These are phyloP conservation scores for Ustilago esculenta DNA, from an alignment of 1,284 basidiomycete species.

Conservation along the genomic window DNA sequence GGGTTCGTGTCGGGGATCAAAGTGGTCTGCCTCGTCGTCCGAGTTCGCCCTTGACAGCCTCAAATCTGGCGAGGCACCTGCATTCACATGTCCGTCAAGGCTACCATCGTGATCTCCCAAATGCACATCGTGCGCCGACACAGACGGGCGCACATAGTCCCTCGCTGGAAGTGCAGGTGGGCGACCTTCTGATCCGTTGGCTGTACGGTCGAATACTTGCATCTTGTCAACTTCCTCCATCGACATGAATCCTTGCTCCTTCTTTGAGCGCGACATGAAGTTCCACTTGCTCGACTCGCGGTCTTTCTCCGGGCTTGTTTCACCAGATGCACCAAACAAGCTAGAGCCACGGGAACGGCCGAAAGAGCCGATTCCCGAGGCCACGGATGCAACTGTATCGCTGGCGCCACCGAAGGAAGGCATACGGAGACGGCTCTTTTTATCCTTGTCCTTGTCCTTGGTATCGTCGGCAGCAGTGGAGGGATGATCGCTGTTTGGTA, in stretches of 20 bases:
- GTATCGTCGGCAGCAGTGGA: conserved; percentile 8
- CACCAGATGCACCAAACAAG: conserved; percentile 8
- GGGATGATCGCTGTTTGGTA: conserved; percentile 12
- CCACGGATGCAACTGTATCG: conserved; percentile 32
- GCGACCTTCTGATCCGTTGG: neutral
- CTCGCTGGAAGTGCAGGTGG: conserved; percentile 18
- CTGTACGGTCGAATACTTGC: neutral
- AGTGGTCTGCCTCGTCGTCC: conserved; percentile 5
- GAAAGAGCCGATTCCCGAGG: conserved; percentile 33
- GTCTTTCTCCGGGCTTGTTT: conserved; percentile 31
- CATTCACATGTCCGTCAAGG: conserved; percentile 8
- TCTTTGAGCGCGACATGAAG: conserved; percentile 25
- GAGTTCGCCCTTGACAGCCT: conserved; percentile 9
- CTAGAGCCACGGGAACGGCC: conserved; percentile 11
- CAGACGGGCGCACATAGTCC: conserved; percentile 12
- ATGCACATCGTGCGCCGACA: conserved; percentile 21
- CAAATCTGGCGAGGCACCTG: conserved; percentile 9
- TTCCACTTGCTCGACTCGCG: conserved; percentile 35
- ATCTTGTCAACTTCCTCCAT: conserved; percentile 22
- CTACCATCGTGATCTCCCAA: conserved; percentile 15
- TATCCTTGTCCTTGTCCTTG: conserved; percentile 14
- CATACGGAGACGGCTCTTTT: conserved; percentile 34
- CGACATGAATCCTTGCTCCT: conserved; percentile 34
- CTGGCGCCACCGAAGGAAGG: conserved; percentile 33
- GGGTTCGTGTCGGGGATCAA: neutral